A percentile compares a stretch with the other conserved stretches of the same genome.
phyloP scores from a whole-genome alignment of 2,329 filamentous ascomycete genomes.

The Fusarium sp. region DNA sequence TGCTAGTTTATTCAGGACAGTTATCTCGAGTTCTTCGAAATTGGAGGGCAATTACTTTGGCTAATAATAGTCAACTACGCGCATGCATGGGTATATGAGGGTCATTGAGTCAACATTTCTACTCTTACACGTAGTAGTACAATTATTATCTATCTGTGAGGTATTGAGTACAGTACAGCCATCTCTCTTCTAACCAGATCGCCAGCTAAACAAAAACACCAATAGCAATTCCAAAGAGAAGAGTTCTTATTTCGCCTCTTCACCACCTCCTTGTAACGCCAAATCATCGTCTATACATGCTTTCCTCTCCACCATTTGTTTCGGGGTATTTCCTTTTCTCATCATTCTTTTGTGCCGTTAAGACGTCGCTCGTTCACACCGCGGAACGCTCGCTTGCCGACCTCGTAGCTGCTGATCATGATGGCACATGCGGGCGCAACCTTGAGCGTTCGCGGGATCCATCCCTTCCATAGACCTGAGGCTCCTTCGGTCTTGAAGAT shows the following conservation, averaged over 20 bases:
- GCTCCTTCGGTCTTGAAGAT: conserved; percentile 89
- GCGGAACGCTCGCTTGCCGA: conserved; percentile 89
- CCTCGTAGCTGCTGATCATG: conserved; percentile 98
- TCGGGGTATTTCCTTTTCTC: conserved; percentile 25
- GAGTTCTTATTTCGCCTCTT: conserved; percentile 26
- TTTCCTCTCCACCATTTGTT: conserved; percentile 1
- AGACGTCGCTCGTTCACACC: conserved; percentile 71
- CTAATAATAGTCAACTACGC: too few relatives aligned
- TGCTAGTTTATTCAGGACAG: too few relatives aligned
- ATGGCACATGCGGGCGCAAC: conserved; percentile 97
- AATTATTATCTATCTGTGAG: conserved; percentile 41
- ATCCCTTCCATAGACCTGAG: conserved; percentile 86
- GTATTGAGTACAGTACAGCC: conserved; percentile 30
- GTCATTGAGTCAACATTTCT: neutral
- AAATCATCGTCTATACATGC: conserved; percentile 30
- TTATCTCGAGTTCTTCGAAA: neutral
- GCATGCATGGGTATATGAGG: neutral
- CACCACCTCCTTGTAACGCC: conserved; percentile 37
- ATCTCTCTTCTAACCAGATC: conserved; percentile 33
- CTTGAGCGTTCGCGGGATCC: conserved; percentile 91
- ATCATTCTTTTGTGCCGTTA: conserved; percentile 5
- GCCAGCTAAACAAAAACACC: conserved; percentile 17
- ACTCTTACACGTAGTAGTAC: conserved; percentile 36
- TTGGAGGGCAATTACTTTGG: neutral
- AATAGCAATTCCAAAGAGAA: conserved; percentile 25